Percentiles rank a stretch among this genome's conserved stretches.
Evolutionary conservation across 257 asterid genomes (phyloP).

Genomic region (Buddleja alternifolia): DNA sequence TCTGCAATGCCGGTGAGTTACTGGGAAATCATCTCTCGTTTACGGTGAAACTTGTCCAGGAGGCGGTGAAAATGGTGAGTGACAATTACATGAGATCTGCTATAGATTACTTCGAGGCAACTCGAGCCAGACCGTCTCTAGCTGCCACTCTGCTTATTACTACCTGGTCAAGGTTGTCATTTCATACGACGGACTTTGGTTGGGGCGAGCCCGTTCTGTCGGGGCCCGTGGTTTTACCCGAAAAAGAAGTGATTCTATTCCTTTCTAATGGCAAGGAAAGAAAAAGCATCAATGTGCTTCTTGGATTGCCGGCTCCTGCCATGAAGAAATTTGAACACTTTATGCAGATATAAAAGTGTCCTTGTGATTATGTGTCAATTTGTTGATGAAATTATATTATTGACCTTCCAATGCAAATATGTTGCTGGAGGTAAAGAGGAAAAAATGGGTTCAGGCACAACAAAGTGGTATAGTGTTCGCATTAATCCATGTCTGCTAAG

Average conservation of each 20-base stretch:
- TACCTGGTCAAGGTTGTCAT: constrained; percentile 81
- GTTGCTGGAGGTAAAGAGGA: no score
- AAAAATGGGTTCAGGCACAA: no score
- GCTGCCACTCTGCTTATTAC: constrained; percentile 78
- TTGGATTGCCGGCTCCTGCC: constrained; percentile 91
- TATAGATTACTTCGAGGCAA: constrained; percentile 76
- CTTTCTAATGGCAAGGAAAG: constrained; percentile 83
- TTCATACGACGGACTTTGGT: constrained; percentile 84
- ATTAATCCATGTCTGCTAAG: no score
- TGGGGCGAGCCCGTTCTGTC: constrained; percentile 84
- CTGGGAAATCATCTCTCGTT: constrained; percentile 56
- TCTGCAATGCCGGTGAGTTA: constrained; percentile 62
- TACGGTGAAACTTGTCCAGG: constrained; percentile 62
- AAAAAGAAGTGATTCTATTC: constrained; percentile 80
- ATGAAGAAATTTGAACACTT: constrained; percentile 76
- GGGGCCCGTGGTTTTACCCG: constrained; percentile 81
- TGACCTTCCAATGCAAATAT: no score
- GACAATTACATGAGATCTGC: constrained; percentile 87
- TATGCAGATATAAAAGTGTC: constrained; percentile 36
- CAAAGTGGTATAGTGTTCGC: no score
- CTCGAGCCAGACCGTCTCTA: constrained; percentile 76
- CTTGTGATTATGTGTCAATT: no score
- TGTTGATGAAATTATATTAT: no score
- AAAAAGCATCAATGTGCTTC: constrained; percentile 76
- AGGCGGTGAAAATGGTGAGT: constrained; percentile 68